phyloP scores from a whole-genome alignment of 2,329 filamentous ascomycete species.

The Aspergillus ustus region DNA sequence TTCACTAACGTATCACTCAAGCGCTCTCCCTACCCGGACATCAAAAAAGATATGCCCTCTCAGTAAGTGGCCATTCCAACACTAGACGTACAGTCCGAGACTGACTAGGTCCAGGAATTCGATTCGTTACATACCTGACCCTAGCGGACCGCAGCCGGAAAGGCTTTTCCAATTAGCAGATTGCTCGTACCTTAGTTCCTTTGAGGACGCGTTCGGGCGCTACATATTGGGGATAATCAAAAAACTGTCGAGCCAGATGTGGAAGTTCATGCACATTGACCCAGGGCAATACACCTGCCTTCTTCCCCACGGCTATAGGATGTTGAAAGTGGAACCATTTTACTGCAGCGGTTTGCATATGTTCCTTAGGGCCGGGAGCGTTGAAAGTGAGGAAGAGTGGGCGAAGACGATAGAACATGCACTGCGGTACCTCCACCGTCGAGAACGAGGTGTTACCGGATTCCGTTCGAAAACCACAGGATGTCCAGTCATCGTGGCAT shows the following conservation, averaged over 20 bases:
- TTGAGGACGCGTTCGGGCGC: conserved; percentile 21
- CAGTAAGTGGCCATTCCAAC: conserved; percentile 5
- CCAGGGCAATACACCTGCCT: conserved; percentile 16
- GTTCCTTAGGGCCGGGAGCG: conserved; percentile 16
- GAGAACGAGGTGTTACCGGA: neutral
- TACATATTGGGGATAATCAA: conserved; percentile 14
- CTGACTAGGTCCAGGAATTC: neutral
- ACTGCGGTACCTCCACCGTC: conserved; percentile 7
- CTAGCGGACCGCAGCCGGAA: neutral
- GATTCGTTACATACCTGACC: neutral
- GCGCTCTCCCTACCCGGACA: neutral
- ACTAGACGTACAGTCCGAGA: neutral
- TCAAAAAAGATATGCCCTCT: neutral
- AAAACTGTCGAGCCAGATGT: neutral
- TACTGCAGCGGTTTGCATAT: conserved; percentile 16
- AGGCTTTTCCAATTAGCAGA: conserved; percentile 16
- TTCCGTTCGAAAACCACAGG: neutral
- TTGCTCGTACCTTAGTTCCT: conserved; percentile 15
- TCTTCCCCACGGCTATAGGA: conserved; percentile 18
- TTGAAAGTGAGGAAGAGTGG: conserved; percentile 24
- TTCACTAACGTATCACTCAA: neutral
- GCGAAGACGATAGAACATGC: conserved; percentile 14
- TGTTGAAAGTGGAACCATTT: conserved; percentile 13
- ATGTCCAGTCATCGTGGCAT: conserved; percentile 21
- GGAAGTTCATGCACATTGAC: neutral